Evolutionary conservation across 129 eudicot genomes (phyloP).

Genomic region (Chrysanthemum lavandulifolium): DNA sequence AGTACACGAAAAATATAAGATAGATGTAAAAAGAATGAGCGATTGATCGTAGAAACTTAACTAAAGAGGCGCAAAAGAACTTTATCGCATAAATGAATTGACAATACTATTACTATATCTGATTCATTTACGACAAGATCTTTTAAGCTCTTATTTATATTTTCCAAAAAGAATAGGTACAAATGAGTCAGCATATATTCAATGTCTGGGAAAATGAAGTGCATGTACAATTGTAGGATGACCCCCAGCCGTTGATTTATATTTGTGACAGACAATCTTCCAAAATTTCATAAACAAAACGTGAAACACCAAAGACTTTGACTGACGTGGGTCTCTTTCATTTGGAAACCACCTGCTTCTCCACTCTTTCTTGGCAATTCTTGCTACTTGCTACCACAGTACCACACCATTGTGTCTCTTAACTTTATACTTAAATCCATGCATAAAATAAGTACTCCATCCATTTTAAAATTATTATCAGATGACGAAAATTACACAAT

Average conservation of each 20-base stretch:
- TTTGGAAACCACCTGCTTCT: background rate
- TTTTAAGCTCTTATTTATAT: no score
- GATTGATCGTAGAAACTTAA: no score
- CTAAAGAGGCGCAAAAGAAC: no score
- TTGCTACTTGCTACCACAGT: no score
- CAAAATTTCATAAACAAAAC: slow-evolving; percentile 10
- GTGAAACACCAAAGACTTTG: slow-evolving; percentile 17
- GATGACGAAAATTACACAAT: no score
- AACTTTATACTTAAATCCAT: background rate
- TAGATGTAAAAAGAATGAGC: no score
- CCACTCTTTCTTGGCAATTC: background rate
- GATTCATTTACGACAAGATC: no score
- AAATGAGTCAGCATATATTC: background rate
- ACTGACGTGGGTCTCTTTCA: slow-evolving; percentile 1
- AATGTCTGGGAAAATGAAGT: background rate
- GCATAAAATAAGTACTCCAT: no score
- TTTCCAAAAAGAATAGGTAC: background rate
- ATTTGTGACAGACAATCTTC: background rate
- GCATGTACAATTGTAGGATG: background rate
- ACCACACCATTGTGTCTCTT: no score
- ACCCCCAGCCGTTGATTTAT: slow-evolving; percentile 17
- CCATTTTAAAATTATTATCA: no score
- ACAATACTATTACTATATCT: no score
- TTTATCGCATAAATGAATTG: no score
- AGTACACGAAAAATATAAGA: background rate